Evolutionary conservation across 805 yeast genomes (phyloP), one percentile per base, ranked within the genome.

Genomic region (Kuraishia floccosa): DNA sequence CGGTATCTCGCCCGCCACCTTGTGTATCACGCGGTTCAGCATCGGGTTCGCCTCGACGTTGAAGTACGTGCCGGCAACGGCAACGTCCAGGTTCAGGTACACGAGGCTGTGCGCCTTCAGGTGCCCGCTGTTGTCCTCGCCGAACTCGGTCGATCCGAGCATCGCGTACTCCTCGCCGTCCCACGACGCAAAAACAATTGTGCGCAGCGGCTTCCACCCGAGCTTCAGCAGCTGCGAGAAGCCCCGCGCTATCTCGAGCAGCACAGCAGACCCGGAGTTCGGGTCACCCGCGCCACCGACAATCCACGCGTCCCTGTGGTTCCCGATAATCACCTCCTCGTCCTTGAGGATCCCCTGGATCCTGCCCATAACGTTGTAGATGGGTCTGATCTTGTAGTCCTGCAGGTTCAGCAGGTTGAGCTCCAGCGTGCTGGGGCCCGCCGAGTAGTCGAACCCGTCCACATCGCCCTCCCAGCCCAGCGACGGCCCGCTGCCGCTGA

Each of bases 141-240:
- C 78, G 39, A 45, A 65, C 43, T 70, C 77, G 3, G 76, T 69
- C 1, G 75, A 67, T 5, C 77, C 77, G 28, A 71, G 40, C 37
- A 61, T 53, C 1, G 75, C 75, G 39, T 65, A 65, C 42, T 60
- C 63, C 19, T 60, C 54, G 5, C 63, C 68, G 41, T 62, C 68
- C 58, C 61, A 62, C n/a, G 55, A 47, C 10, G 55, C 50, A 27
- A 60, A 43, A 30, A 49, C 54, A 18, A 62, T 58, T 5, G 63
- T 55, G 31, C 67, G 40, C 31, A 60, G 44, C 26, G 65, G 65
- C 37, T 52, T 56, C 56, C 57, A 60, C 2, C 79, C 80, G 5
- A 53, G 46, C 27, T 58, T 49, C 6, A 52, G 40, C 27, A 74
- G 46, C 11, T 54, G 54, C 7, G 66, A 57, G 25, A 72, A 53